Evolutionary conservation across 2,329 filamentous ascomycete genomes (phyloP).

Genomic region (Thyridium curvatum): DNA sequence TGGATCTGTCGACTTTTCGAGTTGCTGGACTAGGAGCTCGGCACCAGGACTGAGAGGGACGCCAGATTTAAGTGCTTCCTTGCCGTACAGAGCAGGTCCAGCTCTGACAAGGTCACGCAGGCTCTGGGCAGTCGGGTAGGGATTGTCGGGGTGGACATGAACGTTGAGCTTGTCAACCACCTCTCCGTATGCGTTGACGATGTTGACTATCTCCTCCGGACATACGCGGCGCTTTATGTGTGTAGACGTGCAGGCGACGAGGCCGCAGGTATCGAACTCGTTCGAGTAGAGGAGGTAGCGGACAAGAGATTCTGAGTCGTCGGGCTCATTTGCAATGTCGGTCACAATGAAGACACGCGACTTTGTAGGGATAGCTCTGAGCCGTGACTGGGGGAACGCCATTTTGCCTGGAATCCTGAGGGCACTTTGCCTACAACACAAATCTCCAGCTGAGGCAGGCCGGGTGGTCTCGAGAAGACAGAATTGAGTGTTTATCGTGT

Average conservation of each 20-base stretch:
- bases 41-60: slow-evolving; percentile 28
- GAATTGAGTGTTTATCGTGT: too few species aligned
- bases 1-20: slow-evolving; percentile 25
- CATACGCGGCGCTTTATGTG: slow-evolving; percentile 34
- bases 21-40: slow-evolving; percentile 29
- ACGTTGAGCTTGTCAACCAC: slow-evolving; percentile 39
- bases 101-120: slow-evolving; percentile 19
- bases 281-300: slow-evolving; percentile 38
- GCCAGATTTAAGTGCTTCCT: slow-evolving; percentile 21
- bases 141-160: slow-evolving; percentile 31
- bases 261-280: slow-evolving; percentile 36
- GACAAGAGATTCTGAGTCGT: slow-evolving; percentile 36
- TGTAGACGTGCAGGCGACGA: slow-evolving; percentile 38
- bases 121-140: slow-evolving; percentile 24
- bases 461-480: too few species aligned
- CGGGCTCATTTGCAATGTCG: slow-evolving; percentile 39
- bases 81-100: slow-evolving; percentile 25
- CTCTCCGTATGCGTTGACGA: slow-evolving; percentile 34
- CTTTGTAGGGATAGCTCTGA: slow-evolving; percentile 10
- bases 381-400: too few species aligned
- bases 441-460: too few species aligned
- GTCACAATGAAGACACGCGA: slow-evolving; percentile 32
- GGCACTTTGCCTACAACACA: too few species aligned
- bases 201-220: slow-evolving; percentile 34
- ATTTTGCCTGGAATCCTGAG: too few species aligned